These are phyloP conservation scores for Phlebopus sp. DNA, from an alignment of 1,284 basidiomycete genomes.

Conservation along the genomic window DNA sequence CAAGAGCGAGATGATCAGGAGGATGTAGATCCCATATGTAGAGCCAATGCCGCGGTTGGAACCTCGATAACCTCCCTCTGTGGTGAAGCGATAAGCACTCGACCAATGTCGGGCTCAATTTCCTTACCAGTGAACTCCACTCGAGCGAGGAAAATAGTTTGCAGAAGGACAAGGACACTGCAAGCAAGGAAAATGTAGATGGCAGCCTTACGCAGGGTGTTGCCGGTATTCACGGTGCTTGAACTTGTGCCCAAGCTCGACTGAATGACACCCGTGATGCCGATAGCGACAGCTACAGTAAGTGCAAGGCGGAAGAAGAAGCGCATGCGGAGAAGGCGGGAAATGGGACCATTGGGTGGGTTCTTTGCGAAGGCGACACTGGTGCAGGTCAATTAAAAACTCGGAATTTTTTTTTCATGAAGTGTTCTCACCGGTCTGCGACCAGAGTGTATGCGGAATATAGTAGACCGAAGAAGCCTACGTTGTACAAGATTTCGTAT, in stretches of 20 bases:
- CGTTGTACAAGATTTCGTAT: slow-evolving; percentile 32
- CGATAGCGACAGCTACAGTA: slow-evolving; percentile 34
- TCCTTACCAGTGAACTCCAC: slow-evolving; percentile 20
- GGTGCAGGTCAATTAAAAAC: neutral
- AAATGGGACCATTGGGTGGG: slow-evolving; percentile 29
- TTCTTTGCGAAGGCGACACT: slow-evolving; percentile 20
- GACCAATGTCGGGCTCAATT: neutral
- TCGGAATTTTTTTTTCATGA: slow-evolving; percentile 39
- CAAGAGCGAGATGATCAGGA: slow-evolving; percentile 36
- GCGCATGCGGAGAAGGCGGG: slow-evolving; percentile 32
- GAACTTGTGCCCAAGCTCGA: slow-evolving; percentile 3
- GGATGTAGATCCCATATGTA: slow-evolving; percentile 34
- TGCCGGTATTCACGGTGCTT: slow-evolving; percentile 12
- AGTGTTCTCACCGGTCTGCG: slow-evolving; percentile 26
- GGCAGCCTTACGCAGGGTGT: slow-evolving; percentile 34
- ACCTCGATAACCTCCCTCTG: slow-evolving; percentile 11
- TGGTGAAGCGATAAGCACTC: neutral
- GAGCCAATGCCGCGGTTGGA: slow-evolving; percentile 27
- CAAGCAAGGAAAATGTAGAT: slow-evolving; percentile 46
- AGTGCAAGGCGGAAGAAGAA: slow-evolving; percentile 31
- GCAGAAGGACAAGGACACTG: slow-evolving; percentile 35
- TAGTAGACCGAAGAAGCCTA: slow-evolving; percentile 38
- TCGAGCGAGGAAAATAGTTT: slow-evolving; percentile 27
- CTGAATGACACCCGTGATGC: slow-evolving; percentile 34
- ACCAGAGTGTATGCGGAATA: slow-evolving; percentile 34